Percentiles rank a stretch among this genome's conserved stretches.
phyloP scores from a whole-genome alignment of 2,329 filamentous ascomycete species.

The Xylaria hypoxylon region DNA sequence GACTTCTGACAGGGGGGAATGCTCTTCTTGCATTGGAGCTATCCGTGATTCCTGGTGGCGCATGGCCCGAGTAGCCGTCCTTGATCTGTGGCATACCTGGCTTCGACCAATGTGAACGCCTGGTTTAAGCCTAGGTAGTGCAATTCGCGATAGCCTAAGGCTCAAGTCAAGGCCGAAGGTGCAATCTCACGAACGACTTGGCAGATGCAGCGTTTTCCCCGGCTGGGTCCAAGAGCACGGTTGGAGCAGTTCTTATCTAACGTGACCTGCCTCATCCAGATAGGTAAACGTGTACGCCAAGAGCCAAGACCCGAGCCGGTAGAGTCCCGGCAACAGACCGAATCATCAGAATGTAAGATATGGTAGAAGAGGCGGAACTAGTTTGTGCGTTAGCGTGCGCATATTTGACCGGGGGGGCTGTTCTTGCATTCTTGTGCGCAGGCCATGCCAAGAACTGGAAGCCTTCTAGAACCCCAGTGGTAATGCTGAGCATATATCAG shows the following conservation, averaged over 20 bases:
- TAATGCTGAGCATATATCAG: too few relatives aligned
- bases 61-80: neutral
- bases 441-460: too few relatives aligned
- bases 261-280: conserved; percentile 34
- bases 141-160: neutral
- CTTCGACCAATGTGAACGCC: neutral
- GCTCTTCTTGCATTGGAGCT: neutral
- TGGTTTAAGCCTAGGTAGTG: neutral
- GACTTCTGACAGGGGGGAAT: neutral
- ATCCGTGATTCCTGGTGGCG: neutral
- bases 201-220: conserved; percentile 1
- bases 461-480: too few relatives aligned
- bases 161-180: conserved; percentile 10
- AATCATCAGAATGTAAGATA: too few relatives aligned
- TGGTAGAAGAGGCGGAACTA: too few relatives aligned
- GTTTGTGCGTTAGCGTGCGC: too few relatives aligned
- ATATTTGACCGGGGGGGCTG: too few relatives aligned
- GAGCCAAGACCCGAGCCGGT: conserved; percentile 20
- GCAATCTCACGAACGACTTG: conserved; percentile 28
- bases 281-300: conserved; percentile 18
- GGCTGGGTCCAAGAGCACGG: conserved; percentile 18
- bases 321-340: too few relatives aligned
- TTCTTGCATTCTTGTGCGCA: too few relatives aligned
- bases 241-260: conserved; percentile 32
- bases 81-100: neutral